A percentile compares a stretch with the other conserved stretches of the same genome.
Evolutionary conservation across 2,329 filamentous ascomycete species (phyloP).

Genomic region (Ophiosphaerella korrae): DNA sequence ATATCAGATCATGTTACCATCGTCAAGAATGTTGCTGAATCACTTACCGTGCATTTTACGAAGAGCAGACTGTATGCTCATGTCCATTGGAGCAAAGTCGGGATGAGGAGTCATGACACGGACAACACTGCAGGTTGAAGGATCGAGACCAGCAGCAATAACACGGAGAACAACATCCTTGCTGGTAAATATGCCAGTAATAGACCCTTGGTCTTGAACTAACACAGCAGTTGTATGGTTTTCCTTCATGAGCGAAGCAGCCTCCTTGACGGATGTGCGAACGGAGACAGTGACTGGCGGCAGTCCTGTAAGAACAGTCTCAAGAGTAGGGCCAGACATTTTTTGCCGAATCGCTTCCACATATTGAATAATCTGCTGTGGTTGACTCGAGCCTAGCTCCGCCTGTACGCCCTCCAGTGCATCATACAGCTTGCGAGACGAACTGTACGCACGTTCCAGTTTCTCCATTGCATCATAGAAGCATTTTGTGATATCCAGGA

Average conservation of each 20-base stretch:
- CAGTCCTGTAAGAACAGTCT: slow-evolving; percentile 88
- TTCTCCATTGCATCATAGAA: slow-evolving; percentile 99
- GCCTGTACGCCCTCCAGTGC: slow-evolving; percentile 97
- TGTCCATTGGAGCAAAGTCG: slow-evolving; percentile 97
- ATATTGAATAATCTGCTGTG: slow-evolving; percentile 98
- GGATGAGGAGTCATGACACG: slow-evolving; percentile 99
- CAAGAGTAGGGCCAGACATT: slow-evolving; percentile 97
- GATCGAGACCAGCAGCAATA: slow-evolving; percentile 94
- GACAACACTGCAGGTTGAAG: slow-evolving; percentile 93
- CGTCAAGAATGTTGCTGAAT: background rate
- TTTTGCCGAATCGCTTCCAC: slow-evolving; percentile 93
- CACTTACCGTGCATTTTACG: slow-evolving; percentile 96
- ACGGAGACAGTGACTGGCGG: slow-evolving; percentile 95
- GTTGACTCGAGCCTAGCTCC: slow-evolving; percentile 92
- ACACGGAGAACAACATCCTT: slow-evolving; percentile 98
- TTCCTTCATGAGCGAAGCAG: slow-evolving; percentile 95
- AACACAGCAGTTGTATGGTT: slow-evolving; percentile 96
- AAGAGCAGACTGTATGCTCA: slow-evolving; percentile 97
- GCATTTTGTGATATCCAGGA: slow-evolving; percentile 98
- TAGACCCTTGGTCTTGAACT: slow-evolving; percentile 94
- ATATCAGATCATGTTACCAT: slow-evolving; percentile 14
- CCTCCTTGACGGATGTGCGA: slow-evolving; percentile 93
- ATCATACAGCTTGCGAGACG: slow-evolving; percentile 97
- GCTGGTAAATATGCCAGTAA: slow-evolving; percentile 99
- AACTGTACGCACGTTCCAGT: slow-evolving; percentile 94